Base-by-base conservation (phyloP, 768 basidiomycete species). In the Suillus sp. region DNA sequence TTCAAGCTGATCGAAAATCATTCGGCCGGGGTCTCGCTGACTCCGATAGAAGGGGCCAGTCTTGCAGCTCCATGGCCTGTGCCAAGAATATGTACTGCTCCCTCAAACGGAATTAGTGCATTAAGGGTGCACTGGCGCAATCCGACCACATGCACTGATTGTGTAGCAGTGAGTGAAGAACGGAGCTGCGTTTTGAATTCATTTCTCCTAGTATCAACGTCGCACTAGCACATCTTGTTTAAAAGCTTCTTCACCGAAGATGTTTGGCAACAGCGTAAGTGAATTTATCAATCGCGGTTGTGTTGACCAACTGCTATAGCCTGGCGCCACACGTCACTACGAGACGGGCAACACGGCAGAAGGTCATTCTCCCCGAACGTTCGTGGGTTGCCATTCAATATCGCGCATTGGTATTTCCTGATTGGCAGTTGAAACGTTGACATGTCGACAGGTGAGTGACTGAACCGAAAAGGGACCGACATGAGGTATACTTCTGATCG, bases 291-390 rank as follows among this genome's bases (percentile, higher is more conserved):
- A 40, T 40, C 14, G 14, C 16, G 7, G 40, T 42, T 18, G 3
- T 40, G 40, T 40, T 40, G 16, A 42, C 40, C 16, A 6, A 20
- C 18, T 42, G 18, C 14, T 45, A 4, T 47, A 10, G 13, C 10
- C 22, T 22, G 22, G 47, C 47, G 25, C 14, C 47, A 25, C 25
- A 14, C 25, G 47, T 48, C 47, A 48, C 7, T 13, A 25, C 3
- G 71, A 66, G 8, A 14, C 20, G 56, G 35, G 56, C 45, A 54
- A 51, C 22, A 27, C 32, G 58, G 32, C 9, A 59, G n/a, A 14
- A 42, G 6, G n/a, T 13, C 27, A 13, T 34, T 6, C 27, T 30
- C 10, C 54, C 16, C 55, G 55, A 38, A 20, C 22, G 8, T 37
- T 35, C 35, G 14, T 35, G n/a, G 27, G 50, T 8, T n/a, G 13